A percentile compares a stretch with the other conserved stretches of the same genome.
These are phyloP conservation scores for Lecanoromycetidae sp. DNA, from an alignment of 2,329 filamentous ascomycete genomes.

Conservation along the genomic window DNA sequence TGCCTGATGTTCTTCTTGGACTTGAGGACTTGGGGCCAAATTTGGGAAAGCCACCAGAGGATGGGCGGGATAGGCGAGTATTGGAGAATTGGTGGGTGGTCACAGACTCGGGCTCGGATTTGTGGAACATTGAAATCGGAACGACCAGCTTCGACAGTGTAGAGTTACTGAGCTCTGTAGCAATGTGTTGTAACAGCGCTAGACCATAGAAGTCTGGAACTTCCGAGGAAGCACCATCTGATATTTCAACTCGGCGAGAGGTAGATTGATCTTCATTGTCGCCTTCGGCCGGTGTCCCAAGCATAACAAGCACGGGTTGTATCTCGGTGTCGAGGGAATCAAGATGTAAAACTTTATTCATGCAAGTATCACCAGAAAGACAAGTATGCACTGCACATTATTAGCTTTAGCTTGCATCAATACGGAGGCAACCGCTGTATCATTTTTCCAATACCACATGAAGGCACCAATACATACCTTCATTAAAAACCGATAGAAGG, in stretches of 20 bases:
- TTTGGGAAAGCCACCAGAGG: constrained; percentile 5
- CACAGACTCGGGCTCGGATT: neutral
- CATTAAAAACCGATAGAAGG: constrained; percentile 40
- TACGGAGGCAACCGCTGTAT: too few species aligned
- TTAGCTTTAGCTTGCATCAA: too few species aligned
- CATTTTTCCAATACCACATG: neutral
- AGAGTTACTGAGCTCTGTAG: constrained; percentile 11
- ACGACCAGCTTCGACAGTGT: constrained; percentile 18
- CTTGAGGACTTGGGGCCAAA: constrained; percentile 2
- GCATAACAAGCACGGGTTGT: constrained; percentile 41
- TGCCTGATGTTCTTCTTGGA: constrained; percentile 9
- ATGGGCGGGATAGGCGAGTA: constrained; percentile 1
- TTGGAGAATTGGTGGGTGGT: neutral
- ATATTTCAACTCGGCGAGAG: too few species aligned
- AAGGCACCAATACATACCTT: constrained; percentile 32
- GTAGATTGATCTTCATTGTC: constrained; percentile 4
- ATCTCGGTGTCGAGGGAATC: constrained; percentile 34
- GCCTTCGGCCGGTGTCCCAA: constrained; percentile 22
- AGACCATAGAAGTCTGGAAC: constrained; percentile 10
- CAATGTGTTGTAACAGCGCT: constrained; percentile 15
- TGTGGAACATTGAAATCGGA: constrained; percentile 16
- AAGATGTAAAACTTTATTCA: constrained; percentile 41
- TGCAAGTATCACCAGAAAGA: constrained; percentile 40
- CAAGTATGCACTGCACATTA: constrained; percentile 40
- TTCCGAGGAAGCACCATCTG: neutral